A percentile compares a stretch with the other conserved stretches of the same genome.
phyloP scores from a whole-genome alignment of 345 rosid genomes.

The Syzygium aqueum region DNA sequence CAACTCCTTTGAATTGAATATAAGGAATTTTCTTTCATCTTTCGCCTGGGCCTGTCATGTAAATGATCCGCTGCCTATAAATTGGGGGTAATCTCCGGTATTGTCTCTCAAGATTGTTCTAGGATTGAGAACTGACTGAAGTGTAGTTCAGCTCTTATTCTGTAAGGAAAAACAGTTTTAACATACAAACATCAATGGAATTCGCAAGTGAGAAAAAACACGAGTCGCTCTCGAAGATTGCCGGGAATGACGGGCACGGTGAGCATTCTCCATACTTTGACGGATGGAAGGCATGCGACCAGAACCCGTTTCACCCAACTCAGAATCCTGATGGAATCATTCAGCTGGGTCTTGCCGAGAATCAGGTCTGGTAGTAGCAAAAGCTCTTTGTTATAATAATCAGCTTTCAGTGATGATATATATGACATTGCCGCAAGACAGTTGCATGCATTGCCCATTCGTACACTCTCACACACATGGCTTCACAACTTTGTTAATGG shows the following conservation, averaged over 20 bases:
- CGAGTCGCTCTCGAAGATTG: conserved; percentile 26
- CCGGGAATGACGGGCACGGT: conserved; percentile 51
- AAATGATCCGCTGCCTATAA: background rate
- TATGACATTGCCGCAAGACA: background rate
- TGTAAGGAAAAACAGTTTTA: background rate
- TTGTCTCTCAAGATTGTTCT: background rate
- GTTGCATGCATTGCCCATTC: background rate
- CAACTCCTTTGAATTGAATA: background rate
- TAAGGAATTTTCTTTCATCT: background rate
- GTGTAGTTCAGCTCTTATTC: background rate
- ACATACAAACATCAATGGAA: background rate
- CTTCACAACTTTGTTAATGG: background rate
- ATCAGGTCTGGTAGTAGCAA: conserved; percentile 37
- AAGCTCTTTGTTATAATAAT: background rate
- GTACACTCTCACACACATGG: background rate
- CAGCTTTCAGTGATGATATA: background rate
- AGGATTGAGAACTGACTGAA: background rate
- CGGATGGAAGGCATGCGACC: conserved; percentile 86
- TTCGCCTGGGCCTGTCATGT: too few relatives aligned
- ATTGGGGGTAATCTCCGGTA: background rate
- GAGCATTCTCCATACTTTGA: conserved; percentile 74
- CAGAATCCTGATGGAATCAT: conserved; percentile 58
- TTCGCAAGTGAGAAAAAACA: background rate
- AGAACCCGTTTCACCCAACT: conserved; percentile 47
- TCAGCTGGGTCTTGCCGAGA: conserved; percentile 91